Evolutionary conservation across 148 eudicot genomes (phyloP).

Genomic region (Amaranthus hypochondriacus): DNA sequence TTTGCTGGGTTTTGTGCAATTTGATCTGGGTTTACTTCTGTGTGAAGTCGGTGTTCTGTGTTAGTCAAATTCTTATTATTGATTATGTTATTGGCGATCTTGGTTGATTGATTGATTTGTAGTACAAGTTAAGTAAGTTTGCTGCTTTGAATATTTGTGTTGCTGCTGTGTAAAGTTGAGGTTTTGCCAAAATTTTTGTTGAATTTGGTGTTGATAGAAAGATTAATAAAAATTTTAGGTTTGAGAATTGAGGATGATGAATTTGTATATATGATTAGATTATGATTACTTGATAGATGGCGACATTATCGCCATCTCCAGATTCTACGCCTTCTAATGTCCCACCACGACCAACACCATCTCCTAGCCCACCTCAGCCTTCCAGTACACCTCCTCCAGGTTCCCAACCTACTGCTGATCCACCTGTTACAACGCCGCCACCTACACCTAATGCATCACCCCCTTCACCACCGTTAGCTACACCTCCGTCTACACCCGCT

Average conservation of each 20-base stretch:
- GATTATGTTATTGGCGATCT: too few relatives aligned
- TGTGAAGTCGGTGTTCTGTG: conserved; percentile 22
- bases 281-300: conserved; percentile 31
- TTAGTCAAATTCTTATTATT: neutral
- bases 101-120: neutral
- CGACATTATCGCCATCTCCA: conserved; percentile 35
- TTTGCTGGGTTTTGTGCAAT: neutral
- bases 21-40: conserved; percentile 14
- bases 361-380: conserved; percentile 9
- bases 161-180: conserved; percentile 3
- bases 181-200: neutral
- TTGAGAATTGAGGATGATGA: conserved; percentile 1
- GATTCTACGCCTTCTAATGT: conserved; percentile 30
- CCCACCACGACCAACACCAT: conserved; percentile 31
- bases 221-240: neutral
- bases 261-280: neutral
- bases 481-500: conserved; percentile 32
- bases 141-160: conserved; percentile 28
- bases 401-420: conserved; percentile 27
- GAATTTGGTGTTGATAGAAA: neutral
- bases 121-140: conserved; percentile 12
- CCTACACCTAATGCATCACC: conserved; percentile 28
- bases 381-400: conserved; percentile 11
- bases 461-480: conserved; percentile 19
- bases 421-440: conserved; percentile 36